These are phyloP conservation scores for Moesziomyces aphidis DNA, from an alignment of 1,284 basidiomycete genomes.

Conservation along the genomic window DNA sequence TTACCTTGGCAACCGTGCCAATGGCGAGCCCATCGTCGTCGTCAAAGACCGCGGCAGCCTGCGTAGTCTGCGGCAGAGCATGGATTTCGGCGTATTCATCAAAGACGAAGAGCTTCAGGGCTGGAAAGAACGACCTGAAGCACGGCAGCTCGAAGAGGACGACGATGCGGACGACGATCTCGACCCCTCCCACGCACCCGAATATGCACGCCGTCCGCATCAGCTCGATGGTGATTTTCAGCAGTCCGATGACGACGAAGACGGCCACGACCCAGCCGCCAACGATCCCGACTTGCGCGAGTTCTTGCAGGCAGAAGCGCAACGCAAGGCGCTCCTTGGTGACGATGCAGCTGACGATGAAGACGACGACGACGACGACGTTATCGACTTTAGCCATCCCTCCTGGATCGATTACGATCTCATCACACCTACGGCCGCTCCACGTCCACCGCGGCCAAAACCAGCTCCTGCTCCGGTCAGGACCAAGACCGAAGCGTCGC, in stretches of 20 bases:
- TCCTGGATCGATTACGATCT: constrained; percentile 6
- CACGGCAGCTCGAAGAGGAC: constrained; percentile 18
- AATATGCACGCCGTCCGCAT: not conserved
- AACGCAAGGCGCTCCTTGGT: constrained; percentile 32
- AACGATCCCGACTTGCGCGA: constrained; percentile 54
- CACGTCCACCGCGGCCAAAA: not conserved
- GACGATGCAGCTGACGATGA: constrained; percentile 9
- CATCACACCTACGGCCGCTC: not conserved
- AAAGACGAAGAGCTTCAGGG: constrained; percentile 58
- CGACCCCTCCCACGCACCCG: constrained; percentile 15
- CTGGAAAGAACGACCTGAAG: constrained; percentile 36
- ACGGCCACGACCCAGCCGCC: constrained; percentile 25
- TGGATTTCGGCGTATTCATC: constrained; percentile 63
- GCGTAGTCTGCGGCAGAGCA: constrained; percentile 37
- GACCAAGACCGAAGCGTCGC: not conserved
- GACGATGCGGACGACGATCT: constrained; percentile 21
- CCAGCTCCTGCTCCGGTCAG: not conserved
- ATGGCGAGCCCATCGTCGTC: constrained; percentile 51
- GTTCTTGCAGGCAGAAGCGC: constrained; percentile 48
- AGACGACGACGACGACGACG: constrained; percentile 27
- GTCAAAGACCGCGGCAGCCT: constrained; percentile 61
- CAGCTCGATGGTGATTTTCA: constrained; percentile 5
- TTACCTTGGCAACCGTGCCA: constrained; percentile 54
- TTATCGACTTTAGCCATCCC: constrained; percentile 44
- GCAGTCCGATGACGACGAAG: constrained; percentile 18